These are phyloP conservation scores for Blastobotrys apis DNA, from an alignment of 1,139 yeast genomes.

Conservation along the genomic window DNA sequence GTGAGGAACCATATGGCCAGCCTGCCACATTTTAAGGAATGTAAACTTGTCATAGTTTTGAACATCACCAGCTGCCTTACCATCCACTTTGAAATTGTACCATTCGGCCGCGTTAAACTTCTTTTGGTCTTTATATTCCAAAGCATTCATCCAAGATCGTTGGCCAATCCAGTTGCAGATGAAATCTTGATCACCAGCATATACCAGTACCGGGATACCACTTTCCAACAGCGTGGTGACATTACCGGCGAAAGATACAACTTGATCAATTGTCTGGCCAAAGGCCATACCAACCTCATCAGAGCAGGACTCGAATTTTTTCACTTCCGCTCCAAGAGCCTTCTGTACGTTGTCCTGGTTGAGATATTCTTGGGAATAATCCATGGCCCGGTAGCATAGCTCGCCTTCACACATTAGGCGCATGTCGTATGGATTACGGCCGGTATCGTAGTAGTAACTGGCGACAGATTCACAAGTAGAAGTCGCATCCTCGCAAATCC, in stretches of 20 bases:
- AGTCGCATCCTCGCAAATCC: slow-evolving; percentile 1
- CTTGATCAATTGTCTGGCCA: slow-evolving; percentile 65
- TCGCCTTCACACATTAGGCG: too few species aligned
- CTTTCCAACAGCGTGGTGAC: slow-evolving; percentile 52
- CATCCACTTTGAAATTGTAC: slow-evolving; percentile 39
- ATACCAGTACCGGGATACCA: slow-evolving; percentile 67
- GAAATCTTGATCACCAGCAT: slow-evolving; percentile 87
- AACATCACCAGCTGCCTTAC: slow-evolving; percentile 39
- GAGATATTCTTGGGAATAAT: slow-evolving; percentile 62
- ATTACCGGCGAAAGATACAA: slow-evolving; percentile 59
- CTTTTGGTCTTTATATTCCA: slow-evolving; percentile 52
- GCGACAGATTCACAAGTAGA: slow-evolving; percentile 49
- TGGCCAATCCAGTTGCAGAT: slow-evolving; percentile 91
- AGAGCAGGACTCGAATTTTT: slow-evolving; percentile 77
- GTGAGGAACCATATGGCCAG: slow-evolving; percentile 66
- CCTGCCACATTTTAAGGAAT: slow-evolving; percentile 54
- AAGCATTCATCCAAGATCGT: slow-evolving; percentile 67
- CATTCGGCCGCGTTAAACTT: slow-evolving; percentile 28
- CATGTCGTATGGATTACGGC: slow-evolving; percentile 66
- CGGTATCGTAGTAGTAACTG: slow-evolving; percentile 53
- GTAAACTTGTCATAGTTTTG: slow-evolving; percentile 49
- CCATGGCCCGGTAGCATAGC: slow-evolving; percentile 75
- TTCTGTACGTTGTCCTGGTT: slow-evolving; percentile 65
- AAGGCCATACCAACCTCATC: slow-evolving; percentile 48
- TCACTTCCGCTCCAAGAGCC: slow-evolving; percentile 86